A percentile compares a stretch with the other conserved stretches of the same genome.
These are phyloP conservation scores for Coffea eugenioides DNA, from an alignment of 257 asterid genomes.

Conservation along the genomic window DNA sequence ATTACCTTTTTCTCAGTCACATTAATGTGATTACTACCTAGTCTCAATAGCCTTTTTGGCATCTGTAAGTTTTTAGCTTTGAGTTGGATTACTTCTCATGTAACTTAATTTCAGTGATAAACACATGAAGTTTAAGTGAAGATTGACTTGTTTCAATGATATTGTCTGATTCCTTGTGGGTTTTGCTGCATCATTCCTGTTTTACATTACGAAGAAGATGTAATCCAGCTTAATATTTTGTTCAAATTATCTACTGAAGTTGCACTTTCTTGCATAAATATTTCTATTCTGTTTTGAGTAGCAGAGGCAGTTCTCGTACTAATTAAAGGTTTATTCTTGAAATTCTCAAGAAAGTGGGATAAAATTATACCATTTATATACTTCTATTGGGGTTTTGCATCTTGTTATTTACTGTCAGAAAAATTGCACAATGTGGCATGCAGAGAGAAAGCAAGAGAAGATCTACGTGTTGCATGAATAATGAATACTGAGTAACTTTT, in stretches of 20 bases:
- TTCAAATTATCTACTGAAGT: background rate
- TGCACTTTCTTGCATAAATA: background rate
- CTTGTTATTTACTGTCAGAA: background rate
- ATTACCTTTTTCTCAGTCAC: background rate
- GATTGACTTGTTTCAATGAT: background rate
- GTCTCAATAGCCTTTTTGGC: background rate
- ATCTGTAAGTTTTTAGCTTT: background rate
- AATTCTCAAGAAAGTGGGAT: background rate
- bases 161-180: background rate
- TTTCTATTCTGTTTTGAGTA: background rate
- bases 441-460: conserved; percentile 20
- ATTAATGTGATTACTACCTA: background rate
- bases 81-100: background rate
- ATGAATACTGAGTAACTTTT: background rate
- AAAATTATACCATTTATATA: background rate
- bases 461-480: conserved; percentile 13
- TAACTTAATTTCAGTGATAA: background rate
- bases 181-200: background rate
- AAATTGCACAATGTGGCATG: conserved; percentile 1
- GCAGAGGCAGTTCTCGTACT: background rate
- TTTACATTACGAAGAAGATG: background rate
- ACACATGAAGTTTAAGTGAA: background rate
- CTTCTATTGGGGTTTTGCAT: background rate
- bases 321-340: conserved; percentile 2
- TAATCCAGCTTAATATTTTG: background rate